A percentile compares a stretch with the other conserved stretches of the same genome.
Evolutionary conservation across 305 asterid species (phyloP).

Genomic region (Coffea humblotiana): DNA sequence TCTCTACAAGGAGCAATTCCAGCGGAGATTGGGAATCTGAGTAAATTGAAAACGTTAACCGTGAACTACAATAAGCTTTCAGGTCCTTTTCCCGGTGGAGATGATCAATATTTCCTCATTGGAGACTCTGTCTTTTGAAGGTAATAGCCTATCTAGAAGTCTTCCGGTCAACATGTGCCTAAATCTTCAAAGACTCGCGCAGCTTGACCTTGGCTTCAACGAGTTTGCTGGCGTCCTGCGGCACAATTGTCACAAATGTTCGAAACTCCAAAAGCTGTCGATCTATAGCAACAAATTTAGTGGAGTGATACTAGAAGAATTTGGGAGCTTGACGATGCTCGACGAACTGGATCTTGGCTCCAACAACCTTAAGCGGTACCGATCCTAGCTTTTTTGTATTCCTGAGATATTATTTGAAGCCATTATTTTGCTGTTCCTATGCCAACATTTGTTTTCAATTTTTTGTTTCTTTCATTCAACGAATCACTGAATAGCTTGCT

Average conservation of each 20-base stretch:
- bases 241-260: no score
- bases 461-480: no score
- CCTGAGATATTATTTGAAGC: no score
- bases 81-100: conserved; percentile 1
- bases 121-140: background rate
- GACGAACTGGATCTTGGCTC: conserved; percentile 10
- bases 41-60: background rate
- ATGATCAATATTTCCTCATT: conserved; percentile 20
- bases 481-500: no score
- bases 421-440: no score
- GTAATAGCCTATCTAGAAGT: conserved; percentile 13
- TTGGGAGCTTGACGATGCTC: background rate
- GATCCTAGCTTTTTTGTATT: background rate
- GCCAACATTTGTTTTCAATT: no score
- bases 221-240: no score
- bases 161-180: conserved; percentile 11
- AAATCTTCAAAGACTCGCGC: no score
- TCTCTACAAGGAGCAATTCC: background rate
- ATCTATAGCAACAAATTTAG: no score
- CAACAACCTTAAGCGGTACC: conserved; percentile 16
- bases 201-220: no score
- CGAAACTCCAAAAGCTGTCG: no score
- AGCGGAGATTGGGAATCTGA: background rate
- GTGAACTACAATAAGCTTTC: background rate
- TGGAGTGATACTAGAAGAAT: background rate